phyloP scores from a whole-genome alignment of 441 rosid genomes.

The Erodium trifolium region DNA sequence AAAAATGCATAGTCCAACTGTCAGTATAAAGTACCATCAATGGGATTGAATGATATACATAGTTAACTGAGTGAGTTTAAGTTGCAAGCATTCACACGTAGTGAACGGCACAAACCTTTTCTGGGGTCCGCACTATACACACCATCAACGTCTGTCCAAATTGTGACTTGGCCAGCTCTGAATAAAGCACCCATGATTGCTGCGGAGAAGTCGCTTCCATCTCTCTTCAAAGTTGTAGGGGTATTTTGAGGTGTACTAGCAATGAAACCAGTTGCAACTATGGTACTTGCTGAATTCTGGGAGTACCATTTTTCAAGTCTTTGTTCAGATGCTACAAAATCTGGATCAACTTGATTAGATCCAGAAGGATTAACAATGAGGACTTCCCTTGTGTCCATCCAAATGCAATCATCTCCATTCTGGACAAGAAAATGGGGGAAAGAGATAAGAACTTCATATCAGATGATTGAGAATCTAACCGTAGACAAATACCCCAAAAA shows the following conservation, averaged over 20 bases:
- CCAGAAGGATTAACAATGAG: constrained; percentile 74
- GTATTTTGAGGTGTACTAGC: constrained; percentile 90
- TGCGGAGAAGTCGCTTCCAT: constrained; percentile 98
- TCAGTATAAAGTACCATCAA: not conserved
- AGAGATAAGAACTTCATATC: constrained; percentile 8
- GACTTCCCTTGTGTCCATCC: constrained; percentile 98
- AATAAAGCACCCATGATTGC: constrained; percentile 89
- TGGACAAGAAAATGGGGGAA: constrained; percentile 18
- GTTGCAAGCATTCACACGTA: not conserved
- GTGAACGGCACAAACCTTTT: constrained; percentile 52
- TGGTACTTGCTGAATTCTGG: constrained; percentile 42
- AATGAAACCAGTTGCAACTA: constrained; percentile 91
- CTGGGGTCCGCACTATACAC: constrained; percentile 95
- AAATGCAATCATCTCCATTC: constrained; percentile 66
- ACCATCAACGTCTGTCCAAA: constrained; percentile 97
- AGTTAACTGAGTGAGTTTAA: not conserved
- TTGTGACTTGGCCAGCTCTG: constrained; percentile 76
- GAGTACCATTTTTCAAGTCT: constrained; percentile 83
- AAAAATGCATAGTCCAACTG: not conserved
- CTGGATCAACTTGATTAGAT: constrained; percentile 91
- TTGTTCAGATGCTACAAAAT: constrained; percentile 62
- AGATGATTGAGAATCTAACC: constrained; percentile 9
- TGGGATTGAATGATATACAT: not conserved
- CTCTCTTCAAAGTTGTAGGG: constrained; percentile 95
- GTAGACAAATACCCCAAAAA: not conserved